phyloP scores from a whole-genome alignment of 441 rosid genomes.

The Corymbia calophylla region DNA sequence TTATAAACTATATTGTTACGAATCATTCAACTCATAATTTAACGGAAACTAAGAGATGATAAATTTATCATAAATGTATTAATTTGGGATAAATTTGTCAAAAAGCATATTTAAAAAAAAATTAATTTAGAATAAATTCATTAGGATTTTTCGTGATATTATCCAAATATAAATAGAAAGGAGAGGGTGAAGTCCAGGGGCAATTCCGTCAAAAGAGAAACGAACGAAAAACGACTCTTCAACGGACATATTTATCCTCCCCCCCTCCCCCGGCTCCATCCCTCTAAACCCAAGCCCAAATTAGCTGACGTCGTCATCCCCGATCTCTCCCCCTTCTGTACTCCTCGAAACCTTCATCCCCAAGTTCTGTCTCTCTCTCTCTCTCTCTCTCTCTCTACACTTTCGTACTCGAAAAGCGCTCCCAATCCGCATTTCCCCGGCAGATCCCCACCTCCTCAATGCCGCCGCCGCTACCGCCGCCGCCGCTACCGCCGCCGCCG shows the following conservation, averaged over 20 bases:
- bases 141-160: no score
- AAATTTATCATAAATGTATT: no score
- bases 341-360: conserved; percentile 29
- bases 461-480: conserved; percentile 23
- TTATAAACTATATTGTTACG: no score
- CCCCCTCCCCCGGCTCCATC: neutral
- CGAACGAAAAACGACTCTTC: conserved; percentile 4
- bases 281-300: neutral
- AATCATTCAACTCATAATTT: no score
- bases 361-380: conserved; percentile 38
- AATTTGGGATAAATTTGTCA: no score
- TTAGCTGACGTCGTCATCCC: neutral
- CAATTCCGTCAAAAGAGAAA: conserved; percentile 4
- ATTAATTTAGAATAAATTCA: no score
- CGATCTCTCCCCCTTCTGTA: neutral
- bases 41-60: no score
- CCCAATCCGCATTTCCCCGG: neutral
- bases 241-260: neutral
- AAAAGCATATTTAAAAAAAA: no score
- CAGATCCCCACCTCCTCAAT: conserved; percentile 11
- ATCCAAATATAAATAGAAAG: no score
- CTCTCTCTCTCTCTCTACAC: neutral
- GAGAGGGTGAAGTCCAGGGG: neutral
- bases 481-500: neutral
- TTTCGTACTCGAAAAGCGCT: neutral